Conservation (phyloP, 345 rosid species). For the Geranium brycei region DNA sequence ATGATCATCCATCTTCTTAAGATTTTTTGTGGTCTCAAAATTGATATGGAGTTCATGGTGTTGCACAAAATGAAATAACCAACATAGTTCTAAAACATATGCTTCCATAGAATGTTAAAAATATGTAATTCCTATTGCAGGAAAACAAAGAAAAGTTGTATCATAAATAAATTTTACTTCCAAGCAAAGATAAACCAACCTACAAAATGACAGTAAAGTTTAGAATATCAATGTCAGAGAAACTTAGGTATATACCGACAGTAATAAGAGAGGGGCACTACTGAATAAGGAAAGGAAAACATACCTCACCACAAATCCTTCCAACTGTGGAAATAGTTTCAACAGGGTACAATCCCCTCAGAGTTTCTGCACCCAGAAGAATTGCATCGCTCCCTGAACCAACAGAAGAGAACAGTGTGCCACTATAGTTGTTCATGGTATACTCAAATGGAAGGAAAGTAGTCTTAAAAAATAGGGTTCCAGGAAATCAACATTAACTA, state of each 20-base stretch:
- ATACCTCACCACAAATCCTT: conserved; percentile 83
- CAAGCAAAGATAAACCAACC: too few species aligned
- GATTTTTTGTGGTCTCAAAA: too few species aligned
- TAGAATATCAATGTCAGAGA: too few species aligned
- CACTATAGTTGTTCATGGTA: not conserved
- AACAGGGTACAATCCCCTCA: conserved; percentile 85
- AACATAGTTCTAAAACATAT: too few species aligned
- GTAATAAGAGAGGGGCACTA: not conserved
- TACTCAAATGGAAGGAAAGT: not conserved
- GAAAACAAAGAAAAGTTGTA: too few species aligned
- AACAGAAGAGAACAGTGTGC: not conserved
- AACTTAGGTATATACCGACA: not conserved
- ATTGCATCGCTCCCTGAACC: conserved; percentile 78
- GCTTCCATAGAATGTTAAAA: too few species aligned
- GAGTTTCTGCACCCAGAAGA: conserved; percentile 94
- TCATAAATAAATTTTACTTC: too few species aligned
- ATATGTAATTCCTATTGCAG: too few species aligned
- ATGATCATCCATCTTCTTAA: too few species aligned
- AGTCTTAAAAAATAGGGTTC: not conserved
- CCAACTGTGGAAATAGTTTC: conserved; percentile 76
- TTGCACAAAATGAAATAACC: too few species aligned
- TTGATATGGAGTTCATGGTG: too few species aligned
- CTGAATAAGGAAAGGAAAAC: not conserved
- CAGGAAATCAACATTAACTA: not conserved
- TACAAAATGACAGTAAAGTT: too few species aligned